A percentile compares a stretch with the other conserved stretches of the same genome.
Conservation (phyloP, 2,329 filamentous ascomycete species). For the Phyllosticta citriasiana region DNA sequence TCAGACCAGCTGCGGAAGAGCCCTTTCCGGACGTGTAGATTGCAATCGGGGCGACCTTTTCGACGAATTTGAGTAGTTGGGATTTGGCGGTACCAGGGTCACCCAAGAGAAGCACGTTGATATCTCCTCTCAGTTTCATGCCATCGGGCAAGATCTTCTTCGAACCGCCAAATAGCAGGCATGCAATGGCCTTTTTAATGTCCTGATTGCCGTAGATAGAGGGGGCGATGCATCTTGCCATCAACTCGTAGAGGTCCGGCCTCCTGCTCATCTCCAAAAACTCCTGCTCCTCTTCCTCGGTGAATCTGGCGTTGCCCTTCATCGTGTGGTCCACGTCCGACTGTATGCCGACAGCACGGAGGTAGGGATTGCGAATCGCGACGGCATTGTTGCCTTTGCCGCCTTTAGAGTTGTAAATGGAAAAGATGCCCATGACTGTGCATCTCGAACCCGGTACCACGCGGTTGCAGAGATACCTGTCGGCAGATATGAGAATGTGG, state of each 20-base stretch:
- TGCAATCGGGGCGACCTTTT: constrained; percentile 92
- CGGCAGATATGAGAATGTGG: constrained; percentile 92
- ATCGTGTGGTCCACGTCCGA: constrained; percentile 82
- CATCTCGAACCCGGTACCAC: constrained; percentile 93
- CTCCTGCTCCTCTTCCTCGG: constrained; percentile 94
- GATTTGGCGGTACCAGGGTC: constrained; percentile 98
- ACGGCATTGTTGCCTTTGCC: constrained; percentile 75
- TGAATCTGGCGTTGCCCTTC: constrained; percentile 74
- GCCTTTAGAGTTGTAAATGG: constrained; percentile 90
- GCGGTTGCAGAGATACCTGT: constrained; percentile 87
- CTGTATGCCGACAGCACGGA: constrained; percentile 85
- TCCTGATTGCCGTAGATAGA: constrained; percentile 94
- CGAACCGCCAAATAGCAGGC: constrained; percentile 83
- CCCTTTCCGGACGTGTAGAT: constrained; percentile 98
- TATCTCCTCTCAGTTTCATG: constrained; percentile 95
- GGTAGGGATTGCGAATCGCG: constrained; percentile 89
- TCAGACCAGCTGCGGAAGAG: constrained; percentile 93
- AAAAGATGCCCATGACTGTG: constrained; percentile 94
- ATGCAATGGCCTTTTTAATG: constrained; percentile 96
- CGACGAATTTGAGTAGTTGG: constrained; percentile 92
- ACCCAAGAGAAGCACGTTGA: constrained; percentile 92
- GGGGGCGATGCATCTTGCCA: constrained; percentile 87
- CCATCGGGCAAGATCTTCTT: constrained; percentile 97
- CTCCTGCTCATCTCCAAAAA: constrained; percentile 84
- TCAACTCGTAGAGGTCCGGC: constrained; percentile 83